Percentiles rank a stretch among this genome's conserved stretches.
Evolutionary conservation across 164 flowering plant genomes (phyloP).

Genomic region (Piper longum): DNA sequence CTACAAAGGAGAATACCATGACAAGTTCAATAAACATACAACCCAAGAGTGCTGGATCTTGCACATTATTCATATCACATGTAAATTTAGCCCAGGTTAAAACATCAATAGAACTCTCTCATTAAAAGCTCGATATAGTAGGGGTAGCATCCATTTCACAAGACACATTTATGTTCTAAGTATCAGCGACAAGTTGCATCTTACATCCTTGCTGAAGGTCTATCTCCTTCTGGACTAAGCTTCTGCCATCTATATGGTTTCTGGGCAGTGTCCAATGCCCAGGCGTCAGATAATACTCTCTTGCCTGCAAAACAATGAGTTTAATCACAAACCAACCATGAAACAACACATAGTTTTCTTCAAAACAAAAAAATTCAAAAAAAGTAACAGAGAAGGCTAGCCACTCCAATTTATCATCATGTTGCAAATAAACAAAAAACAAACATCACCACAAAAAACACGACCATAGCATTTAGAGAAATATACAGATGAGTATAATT

Average conservation of each 20-base stretch:
- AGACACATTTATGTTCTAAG: too few relatives aligned
- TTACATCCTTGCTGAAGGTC: conserved; percentile 92
- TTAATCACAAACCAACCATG: neutral
- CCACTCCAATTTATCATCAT: too few relatives aligned
- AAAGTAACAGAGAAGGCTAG: too few relatives aligned
- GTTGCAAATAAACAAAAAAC: too few relatives aligned
- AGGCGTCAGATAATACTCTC: conserved; percentile 83
- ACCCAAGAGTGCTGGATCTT: neutral
- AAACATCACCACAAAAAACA: too few relatives aligned
- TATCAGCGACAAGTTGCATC: conserved; percentile 10
- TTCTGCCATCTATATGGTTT: conserved; percentile 91
- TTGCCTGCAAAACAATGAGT: conserved; percentile 37
- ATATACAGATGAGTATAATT: too few relatives aligned
- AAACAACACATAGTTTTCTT: neutral
- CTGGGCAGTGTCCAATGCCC: conserved; percentile 94
- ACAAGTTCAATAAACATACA: neutral
- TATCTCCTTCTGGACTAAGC: conserved; percentile 88
- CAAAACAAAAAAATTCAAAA: neutral
- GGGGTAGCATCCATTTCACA: neutral
- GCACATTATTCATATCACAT: neutral
- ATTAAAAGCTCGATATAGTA: neutral
- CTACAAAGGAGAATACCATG: conserved; percentile 21
- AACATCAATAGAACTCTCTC: neutral
- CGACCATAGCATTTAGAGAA: too few relatives aligned
- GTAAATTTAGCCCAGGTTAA: neutral